Conservation (phyloP, 2,329 filamentous ascomycete genomes). For the Fusarium abutilonis region DNA sequence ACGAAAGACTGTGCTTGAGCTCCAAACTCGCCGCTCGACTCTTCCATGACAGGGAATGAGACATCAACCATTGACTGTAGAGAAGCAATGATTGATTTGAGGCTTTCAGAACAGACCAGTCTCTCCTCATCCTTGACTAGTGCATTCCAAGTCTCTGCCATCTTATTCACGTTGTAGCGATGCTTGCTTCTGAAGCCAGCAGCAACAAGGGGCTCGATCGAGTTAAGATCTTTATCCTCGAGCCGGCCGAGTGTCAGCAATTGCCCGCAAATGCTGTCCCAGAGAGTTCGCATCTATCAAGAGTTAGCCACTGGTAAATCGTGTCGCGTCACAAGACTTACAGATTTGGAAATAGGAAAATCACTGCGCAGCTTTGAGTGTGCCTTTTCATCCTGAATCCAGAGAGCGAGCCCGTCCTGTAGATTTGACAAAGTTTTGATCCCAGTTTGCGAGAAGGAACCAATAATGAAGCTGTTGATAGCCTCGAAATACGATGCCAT, state of each 20-base stretch:
- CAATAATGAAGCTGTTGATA: slow-evolving; percentile 62
- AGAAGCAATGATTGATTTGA: slow-evolving; percentile 70
- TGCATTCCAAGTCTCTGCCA: slow-evolving; percentile 71
- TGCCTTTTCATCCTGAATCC: slow-evolving; percentile 68
- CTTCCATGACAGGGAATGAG: slow-evolving; percentile 56
- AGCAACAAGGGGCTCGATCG: slow-evolving; percentile 65
- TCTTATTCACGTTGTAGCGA: slow-evolving; percentile 61
- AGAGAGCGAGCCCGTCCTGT: slow-evolving; percentile 69
- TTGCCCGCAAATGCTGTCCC: slow-evolving; percentile 59
- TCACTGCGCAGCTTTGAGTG: slow-evolving; percentile 55
- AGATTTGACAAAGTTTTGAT: slow-evolving; percentile 66
- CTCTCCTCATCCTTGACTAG: slow-evolving; percentile 70
- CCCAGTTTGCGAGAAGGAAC: slow-evolving; percentile 61
- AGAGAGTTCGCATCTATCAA: slow-evolving; percentile 58
- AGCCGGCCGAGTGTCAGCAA: slow-evolving; percentile 51
- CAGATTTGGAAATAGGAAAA: slow-evolving; percentile 54
- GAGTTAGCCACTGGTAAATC: slow-evolving; percentile 41
- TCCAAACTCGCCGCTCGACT: slow-evolving; percentile 51
- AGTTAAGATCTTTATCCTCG: slow-evolving; percentile 58
- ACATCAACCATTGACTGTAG: slow-evolving; percentile 65
- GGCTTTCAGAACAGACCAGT: slow-evolving; percentile 70
- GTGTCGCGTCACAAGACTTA: slow-evolving; percentile 48
- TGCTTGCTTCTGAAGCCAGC: slow-evolving; percentile 69
- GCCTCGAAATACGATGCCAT: slow-evolving; percentile 62
- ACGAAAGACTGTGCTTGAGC: slow-evolving; percentile 56